Conservation (phyloP, 2,329 filamentous ascomycete genomes). For the Clarireedia paspali region DNA sequence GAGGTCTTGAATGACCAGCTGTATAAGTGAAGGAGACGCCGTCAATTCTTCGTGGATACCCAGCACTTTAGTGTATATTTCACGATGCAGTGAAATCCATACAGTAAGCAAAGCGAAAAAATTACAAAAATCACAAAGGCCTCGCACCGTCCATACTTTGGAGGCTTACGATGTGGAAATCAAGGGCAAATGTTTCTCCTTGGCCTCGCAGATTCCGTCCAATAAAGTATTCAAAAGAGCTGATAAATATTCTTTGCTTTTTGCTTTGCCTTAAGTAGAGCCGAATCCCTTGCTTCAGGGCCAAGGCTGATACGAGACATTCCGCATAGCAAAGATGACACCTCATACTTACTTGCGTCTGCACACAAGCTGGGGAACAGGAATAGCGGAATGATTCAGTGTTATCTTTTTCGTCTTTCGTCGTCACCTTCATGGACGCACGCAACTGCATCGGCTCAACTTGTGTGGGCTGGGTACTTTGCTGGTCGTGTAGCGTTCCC, state of each 20-base stretch:
- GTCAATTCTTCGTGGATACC: no score
- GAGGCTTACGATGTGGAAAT: conserved; percentile 1
- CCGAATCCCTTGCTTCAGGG: background rate
- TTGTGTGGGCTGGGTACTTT: no score
- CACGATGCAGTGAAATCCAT: background rate
- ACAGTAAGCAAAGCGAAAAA: background rate
- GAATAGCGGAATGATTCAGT: no score
- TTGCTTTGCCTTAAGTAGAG: background rate
- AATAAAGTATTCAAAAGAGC: background rate
- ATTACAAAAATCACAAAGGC: background rate
- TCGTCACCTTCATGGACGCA: no score
- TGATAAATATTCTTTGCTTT: background rate
- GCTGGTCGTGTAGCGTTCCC: no score
- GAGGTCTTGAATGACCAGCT: background rate
- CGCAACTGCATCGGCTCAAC: no score
- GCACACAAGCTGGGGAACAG: no score
- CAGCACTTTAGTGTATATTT: background rate
- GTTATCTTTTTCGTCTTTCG: no score
- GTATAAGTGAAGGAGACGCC: no score
- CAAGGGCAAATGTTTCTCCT: background rate
- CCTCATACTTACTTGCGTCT: no score
- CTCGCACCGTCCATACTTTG: background rate
- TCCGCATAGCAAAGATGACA: no score
- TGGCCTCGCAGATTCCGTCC: background rate
- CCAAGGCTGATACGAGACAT: no score